Evolutionary conservation across 352 stramenopile species (phyloP).

Genomic region (Phytophthora hibernalis): DNA sequence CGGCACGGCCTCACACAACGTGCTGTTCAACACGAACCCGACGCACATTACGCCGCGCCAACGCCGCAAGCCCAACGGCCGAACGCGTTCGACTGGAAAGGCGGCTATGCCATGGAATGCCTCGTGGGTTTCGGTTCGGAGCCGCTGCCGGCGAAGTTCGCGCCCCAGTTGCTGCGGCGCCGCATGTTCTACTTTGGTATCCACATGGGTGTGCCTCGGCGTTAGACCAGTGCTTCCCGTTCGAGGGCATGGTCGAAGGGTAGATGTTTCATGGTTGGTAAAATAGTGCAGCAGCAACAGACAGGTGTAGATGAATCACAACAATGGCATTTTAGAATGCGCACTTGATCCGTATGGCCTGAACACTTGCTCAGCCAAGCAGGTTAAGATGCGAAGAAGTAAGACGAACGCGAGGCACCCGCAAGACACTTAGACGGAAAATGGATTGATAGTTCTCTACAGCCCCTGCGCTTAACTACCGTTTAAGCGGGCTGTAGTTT

Average conservation of each 20-base stretch:
- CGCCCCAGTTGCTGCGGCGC: constrained; percentile 37
- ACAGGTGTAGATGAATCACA: not conserved
- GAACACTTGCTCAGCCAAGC: too few relatives aligned
- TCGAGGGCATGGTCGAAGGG: constrained; percentile 26
- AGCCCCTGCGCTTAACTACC: too few relatives aligned
- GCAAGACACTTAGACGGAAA: too few relatives aligned
- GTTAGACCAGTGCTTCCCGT: constrained; percentile 41
- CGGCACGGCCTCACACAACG: constrained; percentile 32
- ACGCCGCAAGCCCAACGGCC: constrained; percentile 26
- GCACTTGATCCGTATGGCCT: too few relatives aligned
- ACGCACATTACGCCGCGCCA: constrained; percentile 62
- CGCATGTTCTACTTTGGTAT: constrained; percentile 50
- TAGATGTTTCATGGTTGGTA: not conserved
- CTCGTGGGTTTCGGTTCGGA: constrained; percentile 48
- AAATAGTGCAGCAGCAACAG: not conserved
- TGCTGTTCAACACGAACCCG: constrained; percentile 51
- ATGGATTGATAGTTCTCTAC: too few relatives aligned
- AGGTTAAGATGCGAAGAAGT: too few relatives aligned
- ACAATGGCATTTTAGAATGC: too few relatives aligned
- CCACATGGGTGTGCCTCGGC: constrained; percentile 34
- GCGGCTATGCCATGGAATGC: constrained; percentile 44
- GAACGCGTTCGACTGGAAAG: constrained; percentile 22
- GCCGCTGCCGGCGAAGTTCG: constrained; percentile 40
- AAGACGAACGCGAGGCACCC: too few relatives aligned
- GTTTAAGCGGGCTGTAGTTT: too few relatives aligned